Conservation (phyloP, 2,329 filamentous ascomycete species). For the Colletotrichum sp. region DNA sequence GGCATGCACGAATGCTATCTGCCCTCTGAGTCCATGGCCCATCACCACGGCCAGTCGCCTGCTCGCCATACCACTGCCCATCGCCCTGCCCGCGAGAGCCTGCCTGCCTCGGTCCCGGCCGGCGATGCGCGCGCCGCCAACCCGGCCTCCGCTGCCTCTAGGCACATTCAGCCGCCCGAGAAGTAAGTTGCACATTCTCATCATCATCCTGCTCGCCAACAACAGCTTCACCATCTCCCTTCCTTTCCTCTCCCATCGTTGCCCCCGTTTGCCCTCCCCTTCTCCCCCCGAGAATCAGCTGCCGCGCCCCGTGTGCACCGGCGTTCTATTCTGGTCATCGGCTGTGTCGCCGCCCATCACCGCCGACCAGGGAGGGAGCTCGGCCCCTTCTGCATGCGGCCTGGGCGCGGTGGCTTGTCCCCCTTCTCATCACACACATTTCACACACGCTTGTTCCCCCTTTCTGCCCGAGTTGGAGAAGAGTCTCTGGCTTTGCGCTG, state of each 20-base stretch:
- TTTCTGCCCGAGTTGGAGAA: background rate
- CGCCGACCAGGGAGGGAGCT: slow-evolving; percentile 14
- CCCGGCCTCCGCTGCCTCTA: slow-evolving; percentile 50
- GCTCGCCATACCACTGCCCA: slow-evolving; percentile 53
- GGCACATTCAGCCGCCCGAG: slow-evolving; percentile 54
- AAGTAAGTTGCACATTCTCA: slow-evolving; percentile 54
- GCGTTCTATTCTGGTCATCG: slow-evolving; percentile 15
- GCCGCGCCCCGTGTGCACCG: slow-evolving; percentile 7
- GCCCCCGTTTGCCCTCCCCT: background rate
- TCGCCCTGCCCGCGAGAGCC: slow-evolving; percentile 57
- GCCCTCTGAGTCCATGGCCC: slow-evolving; percentile 64
- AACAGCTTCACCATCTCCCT: background rate
- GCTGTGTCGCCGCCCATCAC: slow-evolving; percentile 16
- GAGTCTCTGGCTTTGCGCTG: background rate
- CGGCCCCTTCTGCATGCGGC: slow-evolving; percentile 21
- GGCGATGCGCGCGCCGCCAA: slow-evolving; percentile 47
- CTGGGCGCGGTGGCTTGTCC: slow-evolving; percentile 21
- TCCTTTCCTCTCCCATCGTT: background rate
- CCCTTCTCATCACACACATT: background rate
- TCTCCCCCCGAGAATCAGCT: background rate
- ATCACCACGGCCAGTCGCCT: slow-evolving; percentile 64
- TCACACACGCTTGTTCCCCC: background rate
- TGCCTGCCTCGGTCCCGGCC: slow-evolving; percentile 56
- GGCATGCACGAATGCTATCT: slow-evolving; percentile 69
- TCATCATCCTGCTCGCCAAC: background rate